Conservation (phyloP, 2,329 filamentous ascomycete genomes). For the Stemphylium vesicarium region DNA sequence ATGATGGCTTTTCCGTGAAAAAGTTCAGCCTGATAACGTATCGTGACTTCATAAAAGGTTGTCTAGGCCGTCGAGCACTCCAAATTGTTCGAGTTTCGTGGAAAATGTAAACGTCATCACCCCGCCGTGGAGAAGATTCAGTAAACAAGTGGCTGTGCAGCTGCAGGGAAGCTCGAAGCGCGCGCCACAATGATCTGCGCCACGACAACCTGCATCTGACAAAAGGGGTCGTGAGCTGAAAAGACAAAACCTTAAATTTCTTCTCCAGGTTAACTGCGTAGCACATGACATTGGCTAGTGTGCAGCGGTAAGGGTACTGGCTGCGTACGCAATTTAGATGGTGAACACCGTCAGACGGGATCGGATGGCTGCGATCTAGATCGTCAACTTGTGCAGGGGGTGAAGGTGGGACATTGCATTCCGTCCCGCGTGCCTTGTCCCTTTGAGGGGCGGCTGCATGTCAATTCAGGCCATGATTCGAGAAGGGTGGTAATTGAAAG, state of each 20-base stretch:
- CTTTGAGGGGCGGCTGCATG: slow-evolving; percentile 7
- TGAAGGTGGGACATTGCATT: slow-evolving; percentile 9
- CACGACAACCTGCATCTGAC: slow-evolving; percentile 17
- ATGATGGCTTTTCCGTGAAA: too few relatives aligned
- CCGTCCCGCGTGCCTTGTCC: not conserved
- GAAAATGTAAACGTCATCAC: not conserved
- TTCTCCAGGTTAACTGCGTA: not conserved
- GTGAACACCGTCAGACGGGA: slow-evolving; percentile 12
- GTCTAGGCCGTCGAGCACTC: too few relatives aligned
- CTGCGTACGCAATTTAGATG: slow-evolving; percentile 9
- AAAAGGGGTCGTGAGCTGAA: slow-evolving; percentile 28
- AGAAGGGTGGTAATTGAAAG: not conserved
- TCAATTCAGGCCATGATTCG: not conserved
- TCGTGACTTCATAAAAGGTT: too few relatives aligned
- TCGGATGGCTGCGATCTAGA: slow-evolving; percentile 24
- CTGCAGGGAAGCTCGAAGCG: not conserved
- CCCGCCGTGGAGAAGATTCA: not conserved
- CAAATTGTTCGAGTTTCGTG: too few relatives aligned
- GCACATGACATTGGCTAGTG: slow-evolving; percentile 10
- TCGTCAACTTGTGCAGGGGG: slow-evolving; percentile 10
- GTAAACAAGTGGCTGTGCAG: slow-evolving; percentile 9
- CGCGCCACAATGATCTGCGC: slow-evolving; percentile 5
- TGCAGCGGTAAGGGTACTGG: slow-evolving; percentile 15
- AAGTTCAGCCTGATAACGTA: too few relatives aligned
- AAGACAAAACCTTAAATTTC: slow-evolving; percentile 9